Conservation (phyloP, 78 protist species). For the Tieghemostelium lacteum region DNA sequence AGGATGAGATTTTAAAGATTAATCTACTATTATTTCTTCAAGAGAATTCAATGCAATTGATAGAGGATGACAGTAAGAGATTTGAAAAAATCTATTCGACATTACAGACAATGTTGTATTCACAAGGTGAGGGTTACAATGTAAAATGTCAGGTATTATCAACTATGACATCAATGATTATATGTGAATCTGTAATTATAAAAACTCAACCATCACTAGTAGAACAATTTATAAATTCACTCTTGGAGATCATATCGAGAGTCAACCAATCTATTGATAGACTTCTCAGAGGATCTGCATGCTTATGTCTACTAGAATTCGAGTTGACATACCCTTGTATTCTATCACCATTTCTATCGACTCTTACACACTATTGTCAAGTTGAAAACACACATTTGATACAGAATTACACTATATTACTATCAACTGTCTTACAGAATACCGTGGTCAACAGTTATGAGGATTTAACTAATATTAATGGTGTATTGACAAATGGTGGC, state of each 20-base stretch:
- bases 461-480: neutral
- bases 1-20: slow-evolving; percentile 37
- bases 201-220: slow-evolving; percentile 60
- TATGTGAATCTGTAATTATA: slow-evolving; percentile 46
- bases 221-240: slow-evolving; percentile 30
- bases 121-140: slow-evolving; percentile 50
- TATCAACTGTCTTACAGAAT: slow-evolving; percentile 46
- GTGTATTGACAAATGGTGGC: neutral
- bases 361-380: slow-evolving; percentile 16
- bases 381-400: slow-evolving; percentile 54
- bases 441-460: neutral
- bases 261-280: slow-evolving; percentile 53
- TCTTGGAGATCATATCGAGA: slow-evolving; percentile 42
- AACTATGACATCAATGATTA: slow-evolving; percentile 43
- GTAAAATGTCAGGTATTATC: slow-evolving; percentile 65
- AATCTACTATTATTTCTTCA: slow-evolving; percentile 54
- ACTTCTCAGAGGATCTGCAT: slow-evolving; percentile 70
- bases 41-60: slow-evolving; percentile 29
- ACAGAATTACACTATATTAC: slow-evolving; percentile 33
- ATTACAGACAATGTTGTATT: slow-evolving; percentile 40
- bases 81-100: slow-evolving; percentile 46
- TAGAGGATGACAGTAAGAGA: slow-evolving; percentile 68
- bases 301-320: slow-evolving; percentile 64
- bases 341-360: slow-evolving; percentile 25
- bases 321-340: slow-evolving; percentile 70